Conservation (phyloP, 2,329 filamentous ascomycete species). For the Botryotinia calthae region DNA sequence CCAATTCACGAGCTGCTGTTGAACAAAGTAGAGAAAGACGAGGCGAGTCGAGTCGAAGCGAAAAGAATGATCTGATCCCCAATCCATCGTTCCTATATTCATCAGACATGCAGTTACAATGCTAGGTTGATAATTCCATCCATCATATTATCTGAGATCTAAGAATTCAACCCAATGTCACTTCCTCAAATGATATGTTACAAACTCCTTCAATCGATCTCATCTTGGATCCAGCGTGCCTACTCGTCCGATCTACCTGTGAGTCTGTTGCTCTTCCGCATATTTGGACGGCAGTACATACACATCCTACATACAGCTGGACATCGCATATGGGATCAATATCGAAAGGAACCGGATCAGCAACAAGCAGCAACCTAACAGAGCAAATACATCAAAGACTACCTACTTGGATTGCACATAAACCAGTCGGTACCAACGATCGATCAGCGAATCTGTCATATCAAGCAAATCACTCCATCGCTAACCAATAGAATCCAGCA, state of each 20-base stretch:
- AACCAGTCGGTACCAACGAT: neutral
- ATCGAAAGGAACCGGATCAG: neutral
- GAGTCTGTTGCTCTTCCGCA: neutral
- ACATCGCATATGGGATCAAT: neutral
- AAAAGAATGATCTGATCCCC: neutral
- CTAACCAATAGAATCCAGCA: neutral
- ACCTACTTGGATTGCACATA: neutral
- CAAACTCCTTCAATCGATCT: neutral
- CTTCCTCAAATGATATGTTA: neutral
- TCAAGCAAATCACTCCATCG: neutral
- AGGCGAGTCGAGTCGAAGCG: conserved; percentile 1
- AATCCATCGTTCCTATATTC: neutral
- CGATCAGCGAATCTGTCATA: neutral
- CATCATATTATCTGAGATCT: neutral
- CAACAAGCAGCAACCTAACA: neutral
- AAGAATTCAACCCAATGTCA: neutral
- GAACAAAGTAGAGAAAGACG: neutral
- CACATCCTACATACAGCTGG: neutral
- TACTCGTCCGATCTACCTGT: conserved; percentile 8
- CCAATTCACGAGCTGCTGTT: neutral
- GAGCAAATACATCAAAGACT: neutral
- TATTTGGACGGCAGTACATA: conserved; percentile 2
- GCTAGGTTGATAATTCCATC: neutral
- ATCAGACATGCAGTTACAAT: neutral
- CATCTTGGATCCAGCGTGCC: neutral